A percentile compares a stretch with the other conserved stretches of the same genome.
Conservation (phyloP, 2,329 filamentous ascomycete species). For the Cytospora piceae region DNA sequence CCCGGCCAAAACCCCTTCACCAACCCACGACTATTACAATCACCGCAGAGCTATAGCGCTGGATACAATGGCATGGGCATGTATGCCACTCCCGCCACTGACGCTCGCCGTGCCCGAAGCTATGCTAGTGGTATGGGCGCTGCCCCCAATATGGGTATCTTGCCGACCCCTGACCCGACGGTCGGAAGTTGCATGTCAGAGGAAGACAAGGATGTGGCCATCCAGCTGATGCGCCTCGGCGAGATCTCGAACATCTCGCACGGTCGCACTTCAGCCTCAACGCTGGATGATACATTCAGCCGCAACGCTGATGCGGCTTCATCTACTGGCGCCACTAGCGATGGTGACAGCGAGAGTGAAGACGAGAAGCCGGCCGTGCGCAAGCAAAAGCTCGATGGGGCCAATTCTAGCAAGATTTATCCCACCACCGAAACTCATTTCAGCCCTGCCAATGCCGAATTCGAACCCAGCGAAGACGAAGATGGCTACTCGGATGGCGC, state of each 20-base stretch:
- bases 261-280: conserved; percentile 90
- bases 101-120: conserved; percentile 68
- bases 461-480: conserved; percentile 62
- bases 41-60: conserved; percentile 74
- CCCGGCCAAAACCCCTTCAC: conserved; percentile 79
- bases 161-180: conserved; percentile 96
- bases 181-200: conserved; percentile 96
- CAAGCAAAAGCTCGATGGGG: conserved; percentile 58
- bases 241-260: conserved; percentile 94
- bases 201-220: conserved; percentile 88
- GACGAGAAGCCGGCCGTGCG: conserved; percentile 62
- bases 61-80: conserved; percentile 56
- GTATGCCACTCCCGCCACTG: conserved; percentile 65
- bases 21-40: conserved; percentile 77
- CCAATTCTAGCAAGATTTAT: conserved; percentile 50
- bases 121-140: conserved; percentile 51
- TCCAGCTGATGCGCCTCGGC: conserved; percentile 94
- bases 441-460: conserved; percentile 45
- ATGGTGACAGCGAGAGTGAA: conserved; percentile 72
- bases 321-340: conserved; percentile 82
- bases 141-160: conserved; percentile 55
- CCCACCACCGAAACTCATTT: conserved; percentile 58
- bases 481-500: conserved; percentile 54
- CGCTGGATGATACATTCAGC: conserved; percentile 90
- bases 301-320: conserved; percentile 84